Base-by-base conservation (phyloP, 805 yeast genomes). In the Sugiyamaella marilandica region DNA sequence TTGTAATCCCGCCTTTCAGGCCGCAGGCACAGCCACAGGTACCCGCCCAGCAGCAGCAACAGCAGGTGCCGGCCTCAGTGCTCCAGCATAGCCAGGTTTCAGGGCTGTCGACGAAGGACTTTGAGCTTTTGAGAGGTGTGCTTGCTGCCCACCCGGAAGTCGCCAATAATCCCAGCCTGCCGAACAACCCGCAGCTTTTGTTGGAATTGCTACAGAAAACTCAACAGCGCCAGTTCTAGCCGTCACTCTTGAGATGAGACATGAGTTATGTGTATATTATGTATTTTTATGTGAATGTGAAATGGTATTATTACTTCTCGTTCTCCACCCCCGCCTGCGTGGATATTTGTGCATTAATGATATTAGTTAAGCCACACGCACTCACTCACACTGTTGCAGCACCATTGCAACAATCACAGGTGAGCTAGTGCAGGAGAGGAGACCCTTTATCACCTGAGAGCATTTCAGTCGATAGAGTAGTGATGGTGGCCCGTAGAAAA, bases 111-210 rank as follows among this genome's bases (percentile, higher is more conserved):
- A 45, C 52, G 13, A 50, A 51, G 14, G 67, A 64, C 11, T 54
- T 60, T 18, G 57, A 51, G 21, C 41, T 61, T 13, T 52, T 67
- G 41, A 56, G 55, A 45, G 50, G 48, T 11, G 59, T 67, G 11
- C 34, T 65, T 8, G 51, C 53, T 11, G 54, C 50, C 10, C 59
- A 59, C 29, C 67, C 70, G 2, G 66, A 62, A 33, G 62, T 64
- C 2, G 55, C 60, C 9, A 53, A 51, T 26, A 60, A 65, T 45
- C 69, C 68, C 2, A 52, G 53, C 5, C 51, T 65, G 19, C 55
- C 61, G 3, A 52, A 50, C 8, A 62, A 67, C 53, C 70, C 70
- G 10, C 55, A 58, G 44, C 53, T 60, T 47, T 55, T 66, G 52
- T 55, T 66, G n/a, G 39, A 50, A 5, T 48, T 65, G 18, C 60